Evolutionary conservation across 2,329 filamentous ascomycete species (phyloP).

Genomic region (Aspergillus pseudoterreus): DNA sequence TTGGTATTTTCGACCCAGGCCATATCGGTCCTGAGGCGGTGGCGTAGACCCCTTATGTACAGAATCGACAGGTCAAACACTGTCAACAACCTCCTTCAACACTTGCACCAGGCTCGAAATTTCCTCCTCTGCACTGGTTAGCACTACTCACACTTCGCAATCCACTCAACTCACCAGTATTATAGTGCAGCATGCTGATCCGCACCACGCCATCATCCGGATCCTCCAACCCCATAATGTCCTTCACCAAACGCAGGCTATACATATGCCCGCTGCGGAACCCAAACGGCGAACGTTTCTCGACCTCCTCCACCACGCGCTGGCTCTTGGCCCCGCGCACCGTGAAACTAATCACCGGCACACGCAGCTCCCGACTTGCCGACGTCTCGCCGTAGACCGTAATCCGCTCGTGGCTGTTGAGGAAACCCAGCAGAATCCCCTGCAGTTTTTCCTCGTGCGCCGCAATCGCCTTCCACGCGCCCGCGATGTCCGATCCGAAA

Average conservation of each 20-base stretch:
- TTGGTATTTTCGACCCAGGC: too few species aligned
- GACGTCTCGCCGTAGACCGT: constrained; percentile 58
- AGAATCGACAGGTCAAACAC: too few species aligned
- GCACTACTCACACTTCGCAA: not conserved
- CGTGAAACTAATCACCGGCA: constrained; percentile 65
- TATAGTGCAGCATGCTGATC: constrained; percentile 72
- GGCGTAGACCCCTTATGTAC: too few species aligned
- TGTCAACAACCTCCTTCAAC: constrained; percentile 10
- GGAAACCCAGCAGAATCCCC: constrained; percentile 55
- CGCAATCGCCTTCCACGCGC: constrained; percentile 51
- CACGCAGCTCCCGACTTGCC: constrained; percentile 47
- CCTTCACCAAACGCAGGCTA: constrained; percentile 58
- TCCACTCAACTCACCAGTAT: constrained; percentile 52
- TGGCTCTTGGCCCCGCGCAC: constrained; percentile 56
- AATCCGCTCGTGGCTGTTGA: constrained; percentile 51
- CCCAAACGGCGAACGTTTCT: constrained; percentile 56
- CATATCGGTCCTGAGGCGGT: too few species aligned
- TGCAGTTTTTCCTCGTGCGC: constrained; percentile 61
- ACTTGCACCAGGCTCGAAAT: constrained; percentile 13
- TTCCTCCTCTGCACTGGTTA: constrained; percentile 12
- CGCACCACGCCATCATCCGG: constrained; percentile 63
- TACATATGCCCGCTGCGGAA: constrained; percentile 69
- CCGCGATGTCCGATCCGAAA: constrained; percentile 42
- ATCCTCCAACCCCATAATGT: constrained; percentile 55
- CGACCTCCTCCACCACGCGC: constrained; percentile 60